Evolutionary conservation across 192 early-diverging fungal genomes (phyloP), one percentile per base, ranked within the genome.

Genomic region (Globomyces pollinis-pini): DNA sequence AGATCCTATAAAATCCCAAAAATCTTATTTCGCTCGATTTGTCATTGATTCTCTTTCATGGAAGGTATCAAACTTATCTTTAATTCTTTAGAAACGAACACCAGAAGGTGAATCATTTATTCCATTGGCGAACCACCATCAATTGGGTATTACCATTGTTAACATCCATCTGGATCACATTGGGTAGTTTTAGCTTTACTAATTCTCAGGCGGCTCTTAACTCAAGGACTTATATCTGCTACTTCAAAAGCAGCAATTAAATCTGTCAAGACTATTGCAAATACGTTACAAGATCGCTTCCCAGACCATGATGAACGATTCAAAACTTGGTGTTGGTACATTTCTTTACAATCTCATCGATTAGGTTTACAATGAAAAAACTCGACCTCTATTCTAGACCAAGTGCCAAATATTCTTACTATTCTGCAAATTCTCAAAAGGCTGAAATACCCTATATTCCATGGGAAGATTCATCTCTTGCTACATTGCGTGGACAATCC

Each of bases 121-220:
- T 31, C 57, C 63, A 39, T 21, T 50, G 18, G 52, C 57, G 4
- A 63, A 54, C 42, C 71, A 73, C 29, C 35, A 63, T 0, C 51
- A 63, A 29, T 35, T 73, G 11, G 71, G 67, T 3, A 7, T 73
- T 8, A 38, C 60, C 1, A 34, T 73, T 7, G 54, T 56, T 23
- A 73, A 73, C 32, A 54, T 73, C 7, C 66, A 67, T 50, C 36
- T 73, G 36, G 71, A 73, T 32, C 42, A 47, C 13, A 47, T 47
- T 47, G 44, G 44, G 3, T n/a, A n/a, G n/a, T n/a, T n/a, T n/a
- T n/a, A n/a, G n/a, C n/a, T n/a, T n/a, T n/a, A n/a, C n/a, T n/a
- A n/a, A n/a, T 50, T 8, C 8, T 26, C 20, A 21, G 29, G 7
- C 8, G 55, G 0, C 26, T 13, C 8, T 20, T 7, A 12, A 28